A percentile compares a stretch with the other conserved stretches of the same genome.
These are phyloP conservation scores for Cladorrhinum samala DNA, from an alignment of 495 filamentous ascomycete genomes.

Conservation along the genomic window DNA sequence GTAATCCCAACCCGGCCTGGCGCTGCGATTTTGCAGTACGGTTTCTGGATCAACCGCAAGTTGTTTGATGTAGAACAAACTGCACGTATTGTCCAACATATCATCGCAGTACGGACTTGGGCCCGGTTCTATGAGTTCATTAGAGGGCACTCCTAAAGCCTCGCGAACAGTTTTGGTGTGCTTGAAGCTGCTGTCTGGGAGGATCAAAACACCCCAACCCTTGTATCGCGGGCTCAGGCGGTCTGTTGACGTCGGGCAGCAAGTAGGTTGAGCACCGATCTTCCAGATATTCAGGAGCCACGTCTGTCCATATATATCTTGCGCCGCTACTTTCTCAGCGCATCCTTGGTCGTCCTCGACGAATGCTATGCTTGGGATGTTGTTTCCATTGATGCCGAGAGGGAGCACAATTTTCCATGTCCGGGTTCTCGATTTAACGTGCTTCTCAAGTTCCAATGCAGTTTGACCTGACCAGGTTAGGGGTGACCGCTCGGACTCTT, in stretches of 20 bases:
- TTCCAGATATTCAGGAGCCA: constrained; percentile 64
- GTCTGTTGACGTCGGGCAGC: not conserved
- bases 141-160: constrained; percentile 25
- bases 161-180: constrained; percentile 25
- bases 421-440: constrained; percentile 28
- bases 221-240: constrained; percentile 6
- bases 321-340: constrained; percentile 61
- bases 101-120: not conserved
- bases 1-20: constrained; percentile 1
- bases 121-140: constrained; percentile 12
- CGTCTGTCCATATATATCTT: constrained; percentile 62
- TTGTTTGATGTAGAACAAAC: constrained; percentile 23
- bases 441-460: constrained; percentile 21
- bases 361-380: constrained; percentile 78
- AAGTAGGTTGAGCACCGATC: constrained; percentile 15
- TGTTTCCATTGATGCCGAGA: constrained; percentile 34
- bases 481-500: constrained; percentile 11
- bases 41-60: constrained; percentile 8
- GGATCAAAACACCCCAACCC: constrained; percentile 44
- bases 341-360: constrained; percentile 57
- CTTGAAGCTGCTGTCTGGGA: constrained; percentile 39
- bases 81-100: constrained; percentile 23
- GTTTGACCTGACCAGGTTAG: constrained; percentile 10
- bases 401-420: constrained; percentile 39
- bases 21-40: constrained; percentile 5